Conservation (phyloP, 177 flowering plant genomes). For the Vitis hybrid region DNA sequence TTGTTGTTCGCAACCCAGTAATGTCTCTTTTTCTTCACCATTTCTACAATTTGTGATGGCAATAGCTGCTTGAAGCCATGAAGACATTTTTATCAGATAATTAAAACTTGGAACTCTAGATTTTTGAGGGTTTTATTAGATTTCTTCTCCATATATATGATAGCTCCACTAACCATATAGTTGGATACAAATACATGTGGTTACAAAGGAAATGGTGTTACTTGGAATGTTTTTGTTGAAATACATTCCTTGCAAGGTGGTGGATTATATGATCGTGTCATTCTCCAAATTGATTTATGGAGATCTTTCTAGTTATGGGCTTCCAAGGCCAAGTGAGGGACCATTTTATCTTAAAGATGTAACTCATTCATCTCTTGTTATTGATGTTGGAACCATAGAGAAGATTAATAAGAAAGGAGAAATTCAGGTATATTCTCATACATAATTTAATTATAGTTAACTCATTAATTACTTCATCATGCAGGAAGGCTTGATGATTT, state of each 20-base stretch:
- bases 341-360: constrained; percentile 38
- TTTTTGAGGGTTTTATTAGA: neutral
- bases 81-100: neutral
- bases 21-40: neutral
- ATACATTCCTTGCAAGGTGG: constrained; percentile 29
- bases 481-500: neutral
- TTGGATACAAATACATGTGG: constrained; percentile 24
- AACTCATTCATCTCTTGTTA: constrained; percentile 36
- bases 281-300: constrained; percentile 32
- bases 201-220: constrained; percentile 23
- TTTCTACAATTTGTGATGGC: neutral
- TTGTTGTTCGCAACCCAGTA: constrained; percentile 40
- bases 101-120: no score
- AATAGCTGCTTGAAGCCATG: neutral
- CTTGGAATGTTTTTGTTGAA: constrained; percentile 27
- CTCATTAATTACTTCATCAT: neutral
- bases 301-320: constrained; percentile 41
- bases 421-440: constrained; percentile 27
- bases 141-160: neutral
- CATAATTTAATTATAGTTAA: neutral
- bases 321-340: constrained; percentile 42
- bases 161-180: neutral
- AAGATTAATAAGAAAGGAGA: constrained; percentile 34
- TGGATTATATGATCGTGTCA: constrained; percentile 24
- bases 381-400: constrained; percentile 54